These are phyloP conservation scores for Solanum pimpinellifolium DNA, from an alignment of 257 asterid genomes.

Conservation along the genomic window DNA sequence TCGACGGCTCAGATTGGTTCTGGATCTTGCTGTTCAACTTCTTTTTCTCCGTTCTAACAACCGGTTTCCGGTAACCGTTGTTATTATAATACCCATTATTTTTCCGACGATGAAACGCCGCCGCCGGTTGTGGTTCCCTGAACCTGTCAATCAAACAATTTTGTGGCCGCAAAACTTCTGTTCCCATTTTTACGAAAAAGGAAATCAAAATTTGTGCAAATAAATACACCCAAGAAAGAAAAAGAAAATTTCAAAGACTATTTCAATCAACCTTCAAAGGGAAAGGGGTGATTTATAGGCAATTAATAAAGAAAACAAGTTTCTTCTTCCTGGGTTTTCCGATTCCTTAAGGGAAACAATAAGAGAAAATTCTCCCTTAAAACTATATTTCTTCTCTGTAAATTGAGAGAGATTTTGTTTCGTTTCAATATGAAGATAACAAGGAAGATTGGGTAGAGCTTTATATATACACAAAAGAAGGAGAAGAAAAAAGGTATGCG, in stretches of 20 bases:
- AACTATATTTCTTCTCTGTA: neutral
- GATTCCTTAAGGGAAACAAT: neutral
- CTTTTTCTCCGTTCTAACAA: slow-evolving; percentile 10
- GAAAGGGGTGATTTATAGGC: neutral
- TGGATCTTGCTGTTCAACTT: neutral
- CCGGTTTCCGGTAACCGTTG: slow-evolving; percentile 2
- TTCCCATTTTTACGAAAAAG: slow-evolving; percentile 16
- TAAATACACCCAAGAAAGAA: neutral
- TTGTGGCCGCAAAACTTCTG: slow-evolving; percentile 35
- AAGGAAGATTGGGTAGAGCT: neutral
- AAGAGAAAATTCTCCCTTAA: neutral
- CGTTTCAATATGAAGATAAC: neutral
- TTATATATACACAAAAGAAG: neutral
- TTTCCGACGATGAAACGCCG: slow-evolving; percentile 11
- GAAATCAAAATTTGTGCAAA: neutral
- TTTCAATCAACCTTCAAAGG: neutral
- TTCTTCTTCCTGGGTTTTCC: neutral
- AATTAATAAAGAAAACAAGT: neutral
- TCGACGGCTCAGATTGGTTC: neutral
- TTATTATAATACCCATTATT: neutral
- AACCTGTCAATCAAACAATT: slow-evolving; percentile 20
- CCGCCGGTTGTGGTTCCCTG: neutral
- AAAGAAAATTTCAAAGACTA: neutral
- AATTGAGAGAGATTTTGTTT: neutral
- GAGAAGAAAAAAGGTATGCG: neutral